Base-by-base conservation (phyloP, 225 moss, liverwort and hornwort species). In the Neckera pumila region DNA sequence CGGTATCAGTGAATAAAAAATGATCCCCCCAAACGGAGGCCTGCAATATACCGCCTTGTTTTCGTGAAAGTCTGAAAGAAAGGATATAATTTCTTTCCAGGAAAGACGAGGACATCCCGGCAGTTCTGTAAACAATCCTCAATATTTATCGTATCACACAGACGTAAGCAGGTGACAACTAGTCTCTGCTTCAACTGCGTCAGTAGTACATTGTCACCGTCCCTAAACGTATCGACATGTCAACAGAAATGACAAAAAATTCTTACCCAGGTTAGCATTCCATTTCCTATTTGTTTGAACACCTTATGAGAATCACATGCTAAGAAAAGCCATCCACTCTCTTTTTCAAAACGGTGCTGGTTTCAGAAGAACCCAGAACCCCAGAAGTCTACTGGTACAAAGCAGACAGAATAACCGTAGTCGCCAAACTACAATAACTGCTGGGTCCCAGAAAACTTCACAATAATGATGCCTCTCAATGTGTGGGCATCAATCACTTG, bases 381-480 rank as follows among this genome's bases (percentile, higher is more conserved):
- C 86, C 56, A 76, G 80, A 81, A 82, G 75, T 71, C 89, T 22
- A 64, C 85, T 67, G 58, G 78, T 73, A 80, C 54, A 83, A 61
- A 85, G 83, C 72, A 86, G 74, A 88, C 58, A 73, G 62, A 79
- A 84, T 71, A 74, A 69, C 63, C 54, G 73, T 63, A 77, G 80
- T 86, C 58, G 60, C 83, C 74, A 66, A 81, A 89, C 89, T 86
- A 84, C 84, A 76, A 63, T 62, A 86, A 76, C 87, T 60, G 63
- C 43, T n/a, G 45, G 21, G 87, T 82, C 64, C 81, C 92, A 90
- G 60, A 66, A 72, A 84, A 79, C 59, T 90, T 90, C 90, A 89
- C 79, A 84, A 84, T 76, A 80, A 88, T 45, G 74, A 83, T 74
- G 61, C 92, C 72, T 84, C 76, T 82, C 91, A 79, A 79, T 75